Evolutionary conservation across 2,329 filamentous ascomycete genomes (phyloP).

Genomic region (Fusarium floridanum): DNA sequence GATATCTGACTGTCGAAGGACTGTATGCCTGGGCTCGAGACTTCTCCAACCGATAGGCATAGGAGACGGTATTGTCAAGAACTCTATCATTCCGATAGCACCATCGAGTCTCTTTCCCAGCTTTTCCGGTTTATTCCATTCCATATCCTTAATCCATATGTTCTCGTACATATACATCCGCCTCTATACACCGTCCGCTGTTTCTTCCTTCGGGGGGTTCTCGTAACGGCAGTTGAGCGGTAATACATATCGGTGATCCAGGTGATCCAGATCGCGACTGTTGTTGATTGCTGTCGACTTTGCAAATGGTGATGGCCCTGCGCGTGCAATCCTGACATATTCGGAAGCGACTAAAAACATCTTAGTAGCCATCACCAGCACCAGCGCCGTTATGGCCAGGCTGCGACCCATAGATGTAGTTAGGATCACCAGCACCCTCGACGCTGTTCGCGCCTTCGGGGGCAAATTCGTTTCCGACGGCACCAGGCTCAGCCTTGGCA

Average conservation of each 20-base stretch:
- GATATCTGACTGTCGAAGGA: conserved; percentile 28
- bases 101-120: conserved; percentile 10
- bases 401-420: conserved; percentile 68
- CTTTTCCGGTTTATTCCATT: not conserved
- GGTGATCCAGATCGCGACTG: conserved; percentile 1
- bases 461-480: conserved; percentile 56
- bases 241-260: conserved; percentile 27
- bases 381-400: conserved; percentile 70
- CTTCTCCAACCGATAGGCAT: conserved; percentile 36
- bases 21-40: conserved; percentile 23
- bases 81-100: conserved; percentile 39
- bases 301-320: not conserved
- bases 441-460: conserved; percentile 56
- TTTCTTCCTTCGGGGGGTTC: conserved; percentile 11
- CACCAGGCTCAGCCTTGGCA: conserved; percentile 49
- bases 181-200: conserved; percentile 25
- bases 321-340: not conserved
- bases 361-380: conserved; percentile 65
- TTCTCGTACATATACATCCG: conserved; percentile 31
- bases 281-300: not conserved
- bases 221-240: conserved; percentile 11
- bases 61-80: conserved; percentile 27
- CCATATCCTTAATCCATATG: conserved; percentile 11
- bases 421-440: conserved; percentile 57
- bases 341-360: not conserved